A percentile compares a stretch with the other conserved stretches of the same genome.
These are phyloP conservation scores for Claviceps fusiformis DNA, from an alignment of 2,329 filamentous ascomycete species.

Conservation along the genomic window DNA sequence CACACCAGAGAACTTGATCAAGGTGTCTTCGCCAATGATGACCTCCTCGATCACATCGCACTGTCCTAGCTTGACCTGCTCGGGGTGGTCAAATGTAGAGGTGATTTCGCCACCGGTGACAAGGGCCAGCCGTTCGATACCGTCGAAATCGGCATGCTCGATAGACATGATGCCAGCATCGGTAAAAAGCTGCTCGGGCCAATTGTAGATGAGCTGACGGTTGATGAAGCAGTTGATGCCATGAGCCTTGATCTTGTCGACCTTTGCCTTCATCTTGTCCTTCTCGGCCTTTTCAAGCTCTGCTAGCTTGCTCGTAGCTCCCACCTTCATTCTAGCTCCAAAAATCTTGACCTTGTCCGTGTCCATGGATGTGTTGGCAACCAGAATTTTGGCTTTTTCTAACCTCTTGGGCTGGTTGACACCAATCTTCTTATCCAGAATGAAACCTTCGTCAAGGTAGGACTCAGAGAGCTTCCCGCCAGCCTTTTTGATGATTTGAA, in stretches of 20 bases:
- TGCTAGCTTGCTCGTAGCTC: constrained; percentile 91
- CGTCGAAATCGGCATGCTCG: constrained; percentile 97
- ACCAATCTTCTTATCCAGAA: constrained; percentile 97
- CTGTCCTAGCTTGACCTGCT: constrained; percentile 88
- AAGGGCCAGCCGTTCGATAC: constrained; percentile 84
- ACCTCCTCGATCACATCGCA: constrained; percentile 96
- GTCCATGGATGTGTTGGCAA: constrained; percentile 98
- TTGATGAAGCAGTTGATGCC: constrained; percentile 99
- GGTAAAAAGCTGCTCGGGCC: constrained; percentile 97
- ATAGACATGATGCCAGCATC: constrained; percentile 97
- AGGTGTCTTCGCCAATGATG: constrained; percentile 92
- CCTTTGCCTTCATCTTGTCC: constrained; percentile 99
- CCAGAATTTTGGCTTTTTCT: constrained; percentile 95
- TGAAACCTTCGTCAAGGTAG: constrained; percentile 95
- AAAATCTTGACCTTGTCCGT: constrained; percentile 99
- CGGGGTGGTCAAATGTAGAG: constrained; percentile 94
- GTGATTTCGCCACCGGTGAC: constrained; percentile 96
- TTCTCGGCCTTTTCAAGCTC: constrained; percentile 96
- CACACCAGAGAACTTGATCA: constrained; percentile 95
- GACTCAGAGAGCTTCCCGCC: constrained; percentile 96
- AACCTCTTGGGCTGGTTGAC: constrained; percentile 96
- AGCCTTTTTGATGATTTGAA: constrained; percentile 99
- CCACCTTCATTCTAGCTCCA: constrained; percentile 90
- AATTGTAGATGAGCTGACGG: constrained; percentile 98
- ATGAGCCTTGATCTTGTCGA: constrained; percentile 96